Conservation (phyloP, 148 eudicot genomes). For the Agrostemma githago region DNA sequence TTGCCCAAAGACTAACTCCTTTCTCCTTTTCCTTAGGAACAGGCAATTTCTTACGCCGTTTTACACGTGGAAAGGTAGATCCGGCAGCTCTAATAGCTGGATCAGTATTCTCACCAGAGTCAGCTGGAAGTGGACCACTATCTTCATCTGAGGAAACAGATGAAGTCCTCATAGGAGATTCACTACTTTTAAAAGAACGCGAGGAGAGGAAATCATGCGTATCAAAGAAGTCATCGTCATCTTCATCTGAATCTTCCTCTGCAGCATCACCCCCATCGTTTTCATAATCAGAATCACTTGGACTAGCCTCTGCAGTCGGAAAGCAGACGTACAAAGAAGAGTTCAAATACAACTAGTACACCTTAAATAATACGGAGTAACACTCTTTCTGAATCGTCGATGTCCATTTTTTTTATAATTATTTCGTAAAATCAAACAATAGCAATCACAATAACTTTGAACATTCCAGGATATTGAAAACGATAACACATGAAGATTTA, state of each 20-base stretch:
- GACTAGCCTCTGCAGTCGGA: constrained; percentile 45
- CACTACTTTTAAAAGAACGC: constrained; percentile 62
- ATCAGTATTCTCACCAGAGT: constrained; percentile 47
- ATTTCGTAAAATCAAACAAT: too few species aligned
- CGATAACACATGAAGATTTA: background rate
- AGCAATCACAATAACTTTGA: too few species aligned
- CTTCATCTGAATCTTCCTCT: constrained; percentile 81
- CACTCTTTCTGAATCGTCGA: too few species aligned
- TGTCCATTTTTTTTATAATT: too few species aligned
- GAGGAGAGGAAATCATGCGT: constrained; percentile 71
- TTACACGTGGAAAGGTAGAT: constrained; percentile 44
- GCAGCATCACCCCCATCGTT: constrained; percentile 67
- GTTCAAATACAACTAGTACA: constrained; percentile 1
- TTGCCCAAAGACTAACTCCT: constrained; percentile 81
- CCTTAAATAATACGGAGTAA: background rate
- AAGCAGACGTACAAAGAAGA: constrained; percentile 6
- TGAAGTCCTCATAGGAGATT: constrained; percentile 52
- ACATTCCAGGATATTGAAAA: too few species aligned
- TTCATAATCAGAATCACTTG: constrained; percentile 70
- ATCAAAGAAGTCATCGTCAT: constrained; percentile 63
- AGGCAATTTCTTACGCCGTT: constrained; percentile 73
- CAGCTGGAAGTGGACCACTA: constrained; percentile 36
- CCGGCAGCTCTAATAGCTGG: constrained; percentile 51
- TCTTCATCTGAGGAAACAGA: constrained; percentile 60
- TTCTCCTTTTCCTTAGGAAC: constrained; percentile 79